These are phyloP conservation scores for Ambispora gerdemannii DNA, from an alignment of 192 early-diverging fungal genomes.

Conservation along the genomic window DNA sequence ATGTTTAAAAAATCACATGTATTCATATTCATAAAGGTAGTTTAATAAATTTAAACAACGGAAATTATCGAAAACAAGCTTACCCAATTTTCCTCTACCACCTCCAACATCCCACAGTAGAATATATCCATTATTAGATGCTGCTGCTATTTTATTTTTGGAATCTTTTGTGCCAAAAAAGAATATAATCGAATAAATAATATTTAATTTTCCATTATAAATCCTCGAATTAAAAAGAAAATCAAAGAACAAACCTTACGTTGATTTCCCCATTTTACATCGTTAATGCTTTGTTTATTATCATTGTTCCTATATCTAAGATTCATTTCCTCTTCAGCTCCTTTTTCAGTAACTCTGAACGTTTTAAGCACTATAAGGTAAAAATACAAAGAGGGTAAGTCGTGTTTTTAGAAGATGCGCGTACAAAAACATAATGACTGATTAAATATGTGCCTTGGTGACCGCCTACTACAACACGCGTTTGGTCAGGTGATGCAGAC, in stretches of 20 bases:
- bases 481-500: constrained; percentile 58
- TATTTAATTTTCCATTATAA: background rate
- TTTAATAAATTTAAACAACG: background rate
- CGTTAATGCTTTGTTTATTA: constrained; percentile 60
- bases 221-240: background rate
- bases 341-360: constrained; percentile 49
- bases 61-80: background rate
- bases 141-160: constrained; percentile 66
- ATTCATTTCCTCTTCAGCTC: constrained; percentile 61
- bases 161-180: constrained; percentile 41
- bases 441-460: constrained; percentile 75
- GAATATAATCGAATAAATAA: background rate
- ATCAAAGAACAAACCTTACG: constrained; percentile 35
- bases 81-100: constrained; percentile 36
- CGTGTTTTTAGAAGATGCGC: background rate
- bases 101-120: constrained; percentile 67
- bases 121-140: constrained; percentile 68
- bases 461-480: constrained; percentile 61
- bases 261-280: constrained; percentile 77
- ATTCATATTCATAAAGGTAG: background rate
- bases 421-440: no score
- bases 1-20: background rate
- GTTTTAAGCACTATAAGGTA: constrained; percentile 64
- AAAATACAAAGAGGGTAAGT: background rate
- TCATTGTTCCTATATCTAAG: constrained; percentile 57